A percentile compares a stretch with the other conserved stretches of the same genome.
These are phyloP conservation scores for Crepidotus variabilis DNA, from an alignment of 768 basidiomycete species.

Conservation along the genomic window DNA sequence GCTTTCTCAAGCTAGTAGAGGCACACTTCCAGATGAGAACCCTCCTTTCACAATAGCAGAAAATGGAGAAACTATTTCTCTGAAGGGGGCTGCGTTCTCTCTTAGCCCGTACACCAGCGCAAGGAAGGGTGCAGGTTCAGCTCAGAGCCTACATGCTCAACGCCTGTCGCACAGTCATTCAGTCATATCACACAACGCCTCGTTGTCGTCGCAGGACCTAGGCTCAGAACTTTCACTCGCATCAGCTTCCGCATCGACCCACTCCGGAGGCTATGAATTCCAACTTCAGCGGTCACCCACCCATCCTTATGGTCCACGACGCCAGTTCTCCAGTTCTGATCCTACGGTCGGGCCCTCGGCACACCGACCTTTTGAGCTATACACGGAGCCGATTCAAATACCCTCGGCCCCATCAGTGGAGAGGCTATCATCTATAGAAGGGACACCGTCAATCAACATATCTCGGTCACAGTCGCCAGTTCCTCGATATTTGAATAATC, in stretches of 20 bases:
- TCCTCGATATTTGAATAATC: background rate
- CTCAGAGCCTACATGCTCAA: background rate
- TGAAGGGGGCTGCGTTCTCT: constrained; percentile 13
- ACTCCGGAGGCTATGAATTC: background rate
- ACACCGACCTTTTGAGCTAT: background rate
- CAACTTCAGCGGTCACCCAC: background rate
- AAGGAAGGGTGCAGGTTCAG: background rate
- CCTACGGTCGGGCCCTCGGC: background rate
- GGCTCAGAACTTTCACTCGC: background rate
- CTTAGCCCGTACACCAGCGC: constrained; percentile 16
- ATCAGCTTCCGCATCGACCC: background rate
- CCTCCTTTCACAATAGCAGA: background rate
- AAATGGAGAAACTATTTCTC: constrained; percentile 1
- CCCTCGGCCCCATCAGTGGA: background rate
- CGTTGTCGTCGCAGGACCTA: constrained; percentile 1
- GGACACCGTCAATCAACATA: background rate
- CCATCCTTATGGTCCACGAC: background rate
- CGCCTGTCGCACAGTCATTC: constrained; percentile 9
- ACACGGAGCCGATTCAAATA: background rate
- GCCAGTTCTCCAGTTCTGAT: background rate
- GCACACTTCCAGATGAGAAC: background rate
- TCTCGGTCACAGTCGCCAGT: constrained; percentile 1
- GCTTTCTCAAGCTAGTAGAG: background rate
- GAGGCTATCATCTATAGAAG: background rate
- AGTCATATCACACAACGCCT: constrained; percentile 7